Evolutionary conservation across 176 grass and related monocot genomes (phyloP), one percentile per base, ranked within the genome.

Genomic region (Eleusine indica): DNA sequence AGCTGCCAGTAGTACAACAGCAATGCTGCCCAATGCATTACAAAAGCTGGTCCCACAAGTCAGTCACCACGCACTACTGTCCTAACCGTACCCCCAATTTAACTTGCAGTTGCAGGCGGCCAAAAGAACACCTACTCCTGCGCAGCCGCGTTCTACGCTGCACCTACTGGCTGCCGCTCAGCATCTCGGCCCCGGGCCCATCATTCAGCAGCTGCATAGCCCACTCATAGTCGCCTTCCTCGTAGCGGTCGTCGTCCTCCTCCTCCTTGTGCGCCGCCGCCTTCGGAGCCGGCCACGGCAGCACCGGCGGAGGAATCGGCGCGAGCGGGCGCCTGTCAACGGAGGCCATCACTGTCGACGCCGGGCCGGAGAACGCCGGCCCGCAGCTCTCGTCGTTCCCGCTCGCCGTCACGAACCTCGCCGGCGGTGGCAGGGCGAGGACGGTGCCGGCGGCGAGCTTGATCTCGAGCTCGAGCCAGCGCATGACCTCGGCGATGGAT

Each of bases 391-490:
- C 87, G 60, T 2, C 13, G 39, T 8, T 13, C 9, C 66, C 75
- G 9, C 62, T 37, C 29, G 54, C 40, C 21, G 29, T 10, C 25
- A 57, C 19, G 68, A 53, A 73, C 9, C 60, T 37, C 32, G 66
- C 2, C 64, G 38, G 3, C 6, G 30, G 22, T 39, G 44, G 62
- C 17, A 16, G 63, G 6, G 52, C 7, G 56, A 58, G 29, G 9
- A 52, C 39, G 9, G 47, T 4, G 15, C 61, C 47, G 13, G 61
- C 48, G 46, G 80, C 74, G 73, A 83, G 75, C 60, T 73, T 83
- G 86, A 91, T 78, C 86, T 93, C 91, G 15, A 82, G 76, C 82
- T 89, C 85, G 18, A 93, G 82, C 85, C 87, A 87, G 77, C 70
- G 30, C 91, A 93, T 93, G 57, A 93, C 52, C 77, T 87, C 77